These are phyloP conservation scores for Podaxis rugospora DNA, from an alignment of 768 basidiomycete genomes.

Conservation along the genomic window DNA sequence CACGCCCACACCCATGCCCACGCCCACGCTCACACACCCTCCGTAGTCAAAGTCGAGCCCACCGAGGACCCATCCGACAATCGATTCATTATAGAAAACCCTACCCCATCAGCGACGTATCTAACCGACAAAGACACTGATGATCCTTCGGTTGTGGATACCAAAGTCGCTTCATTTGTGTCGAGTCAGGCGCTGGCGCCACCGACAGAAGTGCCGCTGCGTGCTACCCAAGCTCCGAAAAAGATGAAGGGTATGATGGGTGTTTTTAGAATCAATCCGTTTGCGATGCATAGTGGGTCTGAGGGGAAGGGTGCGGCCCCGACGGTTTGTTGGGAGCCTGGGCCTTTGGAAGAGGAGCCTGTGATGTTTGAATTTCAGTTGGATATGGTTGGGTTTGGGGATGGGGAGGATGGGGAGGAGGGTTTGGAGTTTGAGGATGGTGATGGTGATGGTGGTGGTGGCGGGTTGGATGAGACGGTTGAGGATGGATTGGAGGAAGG, in stretches of 20 bases:
- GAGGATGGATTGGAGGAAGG: neutral
- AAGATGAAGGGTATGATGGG: conserved; percentile 77
- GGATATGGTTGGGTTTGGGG: conserved; percentile 23
- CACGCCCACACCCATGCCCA: neutral
- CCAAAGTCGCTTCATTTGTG: conserved; percentile 16
- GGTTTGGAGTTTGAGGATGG: conserved; percentile 3
- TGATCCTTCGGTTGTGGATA: neutral
- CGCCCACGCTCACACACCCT: neutral
- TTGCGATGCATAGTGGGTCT: conserved; percentile 50
- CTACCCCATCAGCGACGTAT: conserved; percentile 16
- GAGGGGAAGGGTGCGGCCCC: conserved; percentile 12
- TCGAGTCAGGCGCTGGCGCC: conserved; percentile 40
- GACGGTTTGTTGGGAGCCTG: conserved; percentile 37
- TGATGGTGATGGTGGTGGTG: neutral
- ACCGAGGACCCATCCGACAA: conserved; percentile 28
- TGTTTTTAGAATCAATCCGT: conserved; percentile 73
- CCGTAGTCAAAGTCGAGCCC: conserved; percentile 35
- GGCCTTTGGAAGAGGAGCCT: conserved; percentile 58
- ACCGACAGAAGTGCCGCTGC: conserved; percentile 65
- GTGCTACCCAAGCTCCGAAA: conserved; percentile 68
- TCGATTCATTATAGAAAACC: conserved; percentile 43
- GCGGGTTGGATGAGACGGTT: neutral
- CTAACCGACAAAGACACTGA: neutral
- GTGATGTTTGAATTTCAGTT: conserved; percentile 66
- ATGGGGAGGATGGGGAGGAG: conserved; percentile 3